These are phyloP conservation scores for Dictyostelium firmibasis DNA, from an alignment of 78 protist genomes.

Conservation along the genomic window DNA sequence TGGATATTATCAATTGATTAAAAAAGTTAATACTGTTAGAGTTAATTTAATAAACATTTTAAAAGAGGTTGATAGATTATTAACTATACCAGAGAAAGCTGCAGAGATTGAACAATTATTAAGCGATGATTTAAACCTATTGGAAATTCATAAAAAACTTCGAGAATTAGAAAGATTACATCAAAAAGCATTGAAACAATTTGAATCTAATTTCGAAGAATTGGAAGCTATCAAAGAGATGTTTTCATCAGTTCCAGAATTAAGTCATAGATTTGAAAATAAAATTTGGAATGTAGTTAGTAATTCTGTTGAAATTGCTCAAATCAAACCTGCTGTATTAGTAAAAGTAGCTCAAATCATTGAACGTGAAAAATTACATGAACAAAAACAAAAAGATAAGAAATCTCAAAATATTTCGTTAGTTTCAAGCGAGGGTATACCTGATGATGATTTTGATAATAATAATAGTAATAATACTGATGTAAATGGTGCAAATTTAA, in stretches of 20 bases:
- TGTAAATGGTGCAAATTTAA: background rate
- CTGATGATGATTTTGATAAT: background rate
- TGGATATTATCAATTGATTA: constrained; percentile 66
- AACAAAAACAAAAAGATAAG: constrained; percentile 19
- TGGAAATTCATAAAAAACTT: constrained; percentile 31
- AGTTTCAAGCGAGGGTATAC: constrained; percentile 32
- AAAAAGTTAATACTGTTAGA: constrained; percentile 59
- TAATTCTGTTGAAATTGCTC: constrained; percentile 23
- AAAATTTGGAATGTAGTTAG: constrained; percentile 59
- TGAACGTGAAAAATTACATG: constrained; percentile 58
- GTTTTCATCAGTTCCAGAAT: constrained; percentile 57
- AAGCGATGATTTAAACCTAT: constrained; percentile 33
- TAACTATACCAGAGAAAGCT: constrained; percentile 71
- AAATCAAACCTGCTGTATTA: constrained; percentile 21
- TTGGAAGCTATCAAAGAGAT: constrained; percentile 57
- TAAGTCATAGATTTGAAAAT: constrained; percentile 33
- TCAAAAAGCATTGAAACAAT: constrained; percentile 69
- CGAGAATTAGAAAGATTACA: constrained; percentile 65
- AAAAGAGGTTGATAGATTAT: constrained; percentile 63
- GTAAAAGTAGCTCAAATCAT: constrained; percentile 72
- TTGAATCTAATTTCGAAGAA: constrained; percentile 67
- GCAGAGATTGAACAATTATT: constrained; percentile 57
- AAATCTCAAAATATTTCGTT: background rate
- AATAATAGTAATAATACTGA: background rate
- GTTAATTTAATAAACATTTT: constrained; percentile 33